Evolutionary conservation across 2,329 filamentous ascomycete species (phyloP), one percentile per base, ranked within the genome.

Genomic region (Aspergillus pseudonomiae): DNA sequence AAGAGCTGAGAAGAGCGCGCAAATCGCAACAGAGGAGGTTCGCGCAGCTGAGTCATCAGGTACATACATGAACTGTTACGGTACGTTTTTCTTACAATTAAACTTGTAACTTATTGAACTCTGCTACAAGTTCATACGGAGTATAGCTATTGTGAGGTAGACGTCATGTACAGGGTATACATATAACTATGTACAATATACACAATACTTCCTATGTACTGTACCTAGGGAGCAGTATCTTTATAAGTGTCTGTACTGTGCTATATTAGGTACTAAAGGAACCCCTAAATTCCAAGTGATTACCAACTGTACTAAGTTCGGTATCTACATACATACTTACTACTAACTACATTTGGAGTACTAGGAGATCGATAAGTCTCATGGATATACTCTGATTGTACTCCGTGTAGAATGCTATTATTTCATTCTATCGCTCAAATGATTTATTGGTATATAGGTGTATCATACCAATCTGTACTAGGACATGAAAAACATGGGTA

Each of bases 11-110:
- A 39, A 58, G 41, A 46, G 43, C 59, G 58, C 57, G 56, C 61
- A 64, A 63, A 63, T 50, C 59, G 55, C 63, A 62, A 46, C 24
- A 48, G 34, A 57, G 61, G 60, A 64, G 55, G 63, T 62, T 61
- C 59, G 50, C 36, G 39, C 61, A 62, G 57, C 63, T 68, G 66
- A 68, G 62, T 68, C 65, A 68, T 61, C 60, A 36, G 52, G 21
- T 34, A 54, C 52, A 50, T 36, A 54, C 52, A 50, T 54, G 52
- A 6, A 14, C 14, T 54, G 52, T 54, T 53, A 32, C 19, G n/a
- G 28, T 50, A 48, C 28, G 7, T 26, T 26, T 11, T 50, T 6
- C 21, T 52, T 59, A 59, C 45, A 4, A 28, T 16, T 16, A 48
- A 14, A 3, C 4, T 7, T 48, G 45, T 48, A 48, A 41, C 39